A percentile compares a stretch with the other conserved stretches of the same genome.
Conservation (phyloP, 2,329 filamentous ascomycete genomes). For the Cladobotryum protrusum region DNA sequence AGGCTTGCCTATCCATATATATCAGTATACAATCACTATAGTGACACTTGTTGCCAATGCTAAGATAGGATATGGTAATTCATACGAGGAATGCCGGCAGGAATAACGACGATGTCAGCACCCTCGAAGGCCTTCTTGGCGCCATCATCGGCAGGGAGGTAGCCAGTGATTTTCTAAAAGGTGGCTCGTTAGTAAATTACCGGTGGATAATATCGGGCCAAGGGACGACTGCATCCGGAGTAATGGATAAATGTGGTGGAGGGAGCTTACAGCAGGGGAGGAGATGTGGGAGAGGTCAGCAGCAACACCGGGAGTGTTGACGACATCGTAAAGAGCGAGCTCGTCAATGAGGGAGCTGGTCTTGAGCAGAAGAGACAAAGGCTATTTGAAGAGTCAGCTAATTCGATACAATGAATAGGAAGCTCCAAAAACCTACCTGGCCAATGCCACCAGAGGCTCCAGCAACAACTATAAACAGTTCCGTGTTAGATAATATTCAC, state of each 20-base stretch:
- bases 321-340: constrained; percentile 97
- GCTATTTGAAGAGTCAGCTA: constrained; percentile 44
- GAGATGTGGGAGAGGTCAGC: constrained; percentile 98
- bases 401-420: background rate
- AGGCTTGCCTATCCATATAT: constrained; percentile 68
- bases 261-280: constrained; percentile 61
- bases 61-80: background rate
- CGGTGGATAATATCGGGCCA: background rate
- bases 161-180: constrained; percentile 75
- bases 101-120: constrained; percentile 94
- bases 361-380: constrained; percentile 94
- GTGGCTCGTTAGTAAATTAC: constrained; percentile 1
- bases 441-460: constrained; percentile 98
- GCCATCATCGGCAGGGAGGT: constrained; percentile 79
- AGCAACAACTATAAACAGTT: constrained; percentile 60
- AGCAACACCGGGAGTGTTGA: constrained; percentile 95
- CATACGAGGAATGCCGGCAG: constrained; percentile 94
- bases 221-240: background rate
- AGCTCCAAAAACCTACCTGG: constrained; percentile 56
- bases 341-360: constrained; percentile 80
- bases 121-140: constrained; percentile 84
- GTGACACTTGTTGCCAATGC: background rate
- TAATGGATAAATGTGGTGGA: background rate
- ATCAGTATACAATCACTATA: constrained; percentile 14
- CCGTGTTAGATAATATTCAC: background rate